phyloP scores from a whole-genome alignment of 225 moss, liverwort and hornwort species.

The Marchantia polymorpha region DNA sequence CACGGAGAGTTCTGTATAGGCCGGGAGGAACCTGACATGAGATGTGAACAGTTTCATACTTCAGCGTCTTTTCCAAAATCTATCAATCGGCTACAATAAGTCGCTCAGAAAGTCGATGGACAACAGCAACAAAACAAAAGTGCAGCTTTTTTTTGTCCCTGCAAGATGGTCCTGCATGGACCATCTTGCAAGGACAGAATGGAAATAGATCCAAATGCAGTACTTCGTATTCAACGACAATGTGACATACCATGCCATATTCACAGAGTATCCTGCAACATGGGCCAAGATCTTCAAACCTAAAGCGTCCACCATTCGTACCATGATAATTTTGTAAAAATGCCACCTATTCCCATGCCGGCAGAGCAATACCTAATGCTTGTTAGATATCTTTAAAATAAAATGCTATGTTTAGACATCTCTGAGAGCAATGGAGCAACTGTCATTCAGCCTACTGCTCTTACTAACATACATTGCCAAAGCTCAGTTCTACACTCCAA shows the following conservation, averaged over 20 bases:
- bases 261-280: conserved; percentile 54
- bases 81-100: not conserved
- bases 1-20: conserved; percentile 46
- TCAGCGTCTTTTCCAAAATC: not conserved
- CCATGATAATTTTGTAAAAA: conserved; percentile 81
- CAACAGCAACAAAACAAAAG: not conserved
- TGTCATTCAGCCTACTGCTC: no score
- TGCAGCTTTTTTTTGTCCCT: no score
- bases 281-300: conserved; percentile 55
- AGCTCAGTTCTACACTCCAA: no score
- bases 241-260: conserved; percentile 51
- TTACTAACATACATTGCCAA: no score
- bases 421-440: no score
- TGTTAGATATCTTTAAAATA: not conserved
- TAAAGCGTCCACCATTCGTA: conserved; percentile 51
- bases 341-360: conserved; percentile 38
- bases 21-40: conserved; percentile 63
- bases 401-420: no score
- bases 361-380: not conserved
- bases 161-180: no score
- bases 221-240: not conserved
- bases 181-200: no score
- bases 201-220: not conserved
- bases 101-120: not conserved
- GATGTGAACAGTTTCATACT: no score